phyloP scores from a whole-genome alignment of 257 asterid genomes.

The Plantago ovata region DNA sequence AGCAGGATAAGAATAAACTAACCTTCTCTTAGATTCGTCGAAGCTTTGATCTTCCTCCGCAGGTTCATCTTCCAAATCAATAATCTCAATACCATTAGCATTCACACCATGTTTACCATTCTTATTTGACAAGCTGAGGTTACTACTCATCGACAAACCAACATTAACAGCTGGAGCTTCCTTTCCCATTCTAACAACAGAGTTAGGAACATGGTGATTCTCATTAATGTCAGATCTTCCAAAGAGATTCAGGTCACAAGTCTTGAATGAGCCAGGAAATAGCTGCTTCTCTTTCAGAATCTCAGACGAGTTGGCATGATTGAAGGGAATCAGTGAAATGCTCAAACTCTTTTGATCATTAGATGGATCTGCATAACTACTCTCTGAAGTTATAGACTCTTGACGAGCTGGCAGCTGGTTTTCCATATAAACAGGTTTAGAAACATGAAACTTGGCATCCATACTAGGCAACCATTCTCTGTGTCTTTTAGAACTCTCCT shows the following conservation, averaged over 20 bases:
- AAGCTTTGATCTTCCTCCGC: slow-evolving; percentile 49
- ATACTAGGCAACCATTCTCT: slow-evolving; percentile 40
- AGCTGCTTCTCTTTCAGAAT: slow-evolving; percentile 59
- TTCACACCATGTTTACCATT: slow-evolving; percentile 36
- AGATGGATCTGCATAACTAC: slow-evolving; percentile 26
- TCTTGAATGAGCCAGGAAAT: slow-evolving; percentile 70
- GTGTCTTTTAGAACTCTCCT: slow-evolving; percentile 48
- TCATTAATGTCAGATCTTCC: slow-evolving; percentile 61
- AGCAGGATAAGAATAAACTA: slow-evolving; percentile 19
- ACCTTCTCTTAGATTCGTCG: slow-evolving; percentile 59
- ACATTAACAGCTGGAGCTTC: slow-evolving; percentile 46
- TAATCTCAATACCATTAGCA: slow-evolving; percentile 71
- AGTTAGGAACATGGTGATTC: slow-evolving; percentile 42
- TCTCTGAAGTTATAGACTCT: slow-evolving; percentile 41
- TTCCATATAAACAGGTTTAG: no score
- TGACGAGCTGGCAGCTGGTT: slow-evolving; percentile 40
- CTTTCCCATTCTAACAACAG: slow-evolving; percentile 36
- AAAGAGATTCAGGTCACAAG: slow-evolving; percentile 79
- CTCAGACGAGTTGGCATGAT: slow-evolving; percentile 32
- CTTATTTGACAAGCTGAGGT: slow-evolving; percentile 30
- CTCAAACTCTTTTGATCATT: slow-evolving; percentile 48
- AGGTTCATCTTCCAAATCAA: slow-evolving; percentile 87
- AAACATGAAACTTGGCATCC: slow-evolving; percentile 30
- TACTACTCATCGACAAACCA: slow-evolving; percentile 65
- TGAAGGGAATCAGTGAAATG: slow-evolving; percentile 44